Base-by-base conservation (phyloP, 2,329 filamentous ascomycete species). In the Arthrobotrys musiformis region DNA sequence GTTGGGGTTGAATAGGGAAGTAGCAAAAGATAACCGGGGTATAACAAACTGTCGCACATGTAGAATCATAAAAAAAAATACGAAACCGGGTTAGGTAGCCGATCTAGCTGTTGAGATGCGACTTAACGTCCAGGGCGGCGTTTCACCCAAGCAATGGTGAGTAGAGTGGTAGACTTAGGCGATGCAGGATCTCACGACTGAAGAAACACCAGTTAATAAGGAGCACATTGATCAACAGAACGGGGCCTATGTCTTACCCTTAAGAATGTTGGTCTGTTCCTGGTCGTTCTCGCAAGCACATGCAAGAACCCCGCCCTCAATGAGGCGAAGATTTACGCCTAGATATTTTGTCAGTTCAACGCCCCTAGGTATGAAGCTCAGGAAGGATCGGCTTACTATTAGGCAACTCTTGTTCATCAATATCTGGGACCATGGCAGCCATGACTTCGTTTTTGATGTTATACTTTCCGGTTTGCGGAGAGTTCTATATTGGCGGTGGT, bases 381-480 rank as follows among this genome's bases (percentile, higher is more conserved):
- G 17, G 6, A 88, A 35, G 7, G n/a, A n/a, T n/a, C 24, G n/a
- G 17, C 74, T 50, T 88, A 81, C 93, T 97, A 84, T 97, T 93
- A 1, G 94, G 93, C 63, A 99, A 86, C 85, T 99, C 95, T 84
- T 97, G 92, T 80, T 93, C 87, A 82, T 98, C 95, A 75, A 96
- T 90, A 83, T 98, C 94, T 0, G 95, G 95, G 15, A 92, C 87
- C 80, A 91, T 93, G 0, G 94, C 94, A 44, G 86, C 84, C 79
- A 89, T 88, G 85, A 98, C 96, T 78, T 97, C 93, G 80, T 89
- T 90, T 7, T 78, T 54, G 70, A 99, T 87, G 82, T 97, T 92
- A 83, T 93, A 98, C 76, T 91, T 90, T 85, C 94, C 94, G 69
- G 90, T 89, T 73, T 86, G 85, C 86, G 88, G 86, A 83, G 89